These are phyloP conservation scores for Globisporangium middletonii DNA, from an alignment of 352 stramenopile genomes.

Conservation along the genomic window DNA sequence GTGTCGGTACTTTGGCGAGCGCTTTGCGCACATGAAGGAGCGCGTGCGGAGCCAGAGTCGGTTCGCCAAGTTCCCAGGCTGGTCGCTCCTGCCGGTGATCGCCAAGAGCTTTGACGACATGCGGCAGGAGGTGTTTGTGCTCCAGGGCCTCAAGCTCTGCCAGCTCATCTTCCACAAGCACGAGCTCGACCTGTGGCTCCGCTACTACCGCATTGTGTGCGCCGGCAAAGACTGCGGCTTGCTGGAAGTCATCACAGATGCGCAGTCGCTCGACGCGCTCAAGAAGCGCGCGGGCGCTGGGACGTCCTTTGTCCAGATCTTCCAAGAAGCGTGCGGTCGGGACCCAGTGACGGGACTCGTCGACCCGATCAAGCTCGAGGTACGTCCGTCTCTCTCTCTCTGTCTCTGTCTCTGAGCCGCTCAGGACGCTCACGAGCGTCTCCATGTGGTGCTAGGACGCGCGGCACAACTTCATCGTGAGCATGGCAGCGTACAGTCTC, in stretches of 20 bases:
- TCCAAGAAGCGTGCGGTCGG: slow-evolving; percentile 37
- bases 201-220: slow-evolving; percentile 93
- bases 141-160: slow-evolving; percentile 93
- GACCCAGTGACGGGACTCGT: slow-evolving; percentile 32
- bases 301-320: slow-evolving; percentile 41
- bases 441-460: slow-evolving; percentile 36
- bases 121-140: slow-evolving; percentile 94
- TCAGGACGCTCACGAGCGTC: too few species aligned
- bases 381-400: background rate
- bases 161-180: slow-evolving; percentile 92
- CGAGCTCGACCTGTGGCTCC: slow-evolving; percentile 86
- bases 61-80: slow-evolving; percentile 63
- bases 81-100: slow-evolving; percentile 89
- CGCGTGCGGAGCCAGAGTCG: slow-evolving; percentile 73
- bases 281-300: slow-evolving; percentile 83
- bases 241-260: slow-evolving; percentile 93
- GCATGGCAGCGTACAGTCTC: slow-evolving; percentile 94
- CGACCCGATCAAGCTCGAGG: slow-evolving; percentile 36
- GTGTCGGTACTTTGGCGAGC: slow-evolving; percentile 67
- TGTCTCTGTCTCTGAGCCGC: background rate
- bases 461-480: slow-evolving; percentile 92
- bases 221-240: slow-evolving; percentile 90
- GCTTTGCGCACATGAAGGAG: slow-evolving; percentile 86
- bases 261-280: slow-evolving; percentile 93
- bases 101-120: slow-evolving; percentile 98